Conservation (phyloP, 805 yeast species). For the Candida pseudofarinosa region DNA sequence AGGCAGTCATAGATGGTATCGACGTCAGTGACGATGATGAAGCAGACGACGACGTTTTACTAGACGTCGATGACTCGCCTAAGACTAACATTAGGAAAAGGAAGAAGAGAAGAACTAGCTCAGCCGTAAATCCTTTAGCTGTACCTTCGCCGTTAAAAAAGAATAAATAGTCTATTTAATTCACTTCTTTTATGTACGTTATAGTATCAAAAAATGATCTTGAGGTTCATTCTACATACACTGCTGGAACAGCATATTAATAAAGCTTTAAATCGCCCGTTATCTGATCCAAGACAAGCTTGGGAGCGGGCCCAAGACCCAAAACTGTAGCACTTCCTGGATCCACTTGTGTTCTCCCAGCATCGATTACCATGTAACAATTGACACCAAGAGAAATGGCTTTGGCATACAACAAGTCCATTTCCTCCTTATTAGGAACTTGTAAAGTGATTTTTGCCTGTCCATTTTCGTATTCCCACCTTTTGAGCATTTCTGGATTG, state of each 20-base stretch:
- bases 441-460: slow-evolving; percentile 93
- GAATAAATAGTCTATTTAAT: slow-evolving; percentile 6
- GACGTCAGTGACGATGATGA: slow-evolving; percentile 26
- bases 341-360: slow-evolving; percentile 95
- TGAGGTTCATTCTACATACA: background rate
- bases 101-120: slow-evolving; percentile 37
- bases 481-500: slow-evolving; percentile 57
- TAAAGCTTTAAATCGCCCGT: slow-evolving; percentile 77
- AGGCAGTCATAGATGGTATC: slow-evolving; percentile 36
- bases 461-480: slow-evolving; percentile 79
- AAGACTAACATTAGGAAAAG: slow-evolving; percentile 18
- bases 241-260: slow-evolving; percentile 23
- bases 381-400: slow-evolving; percentile 79
- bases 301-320: slow-evolving; percentile 98
- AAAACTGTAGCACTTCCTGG: slow-evolving; percentile 94
- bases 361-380: slow-evolving; percentile 83
- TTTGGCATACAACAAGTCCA: slow-evolving; percentile 73
- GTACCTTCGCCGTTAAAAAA: slow-evolving; percentile 11
- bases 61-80: slow-evolving; percentile 32
- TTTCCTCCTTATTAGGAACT: slow-evolving; percentile 60
- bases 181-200: background rate
- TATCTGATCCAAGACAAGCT: slow-evolving; percentile 68
- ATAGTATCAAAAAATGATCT: background rate
- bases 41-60: slow-evolving; percentile 28
- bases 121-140: slow-evolving; percentile 40